These are phyloP conservation scores for Tephrocybe sp. DNA, from an alignment of 768 basidiomycete genomes.

Conservation along the genomic window DNA sequence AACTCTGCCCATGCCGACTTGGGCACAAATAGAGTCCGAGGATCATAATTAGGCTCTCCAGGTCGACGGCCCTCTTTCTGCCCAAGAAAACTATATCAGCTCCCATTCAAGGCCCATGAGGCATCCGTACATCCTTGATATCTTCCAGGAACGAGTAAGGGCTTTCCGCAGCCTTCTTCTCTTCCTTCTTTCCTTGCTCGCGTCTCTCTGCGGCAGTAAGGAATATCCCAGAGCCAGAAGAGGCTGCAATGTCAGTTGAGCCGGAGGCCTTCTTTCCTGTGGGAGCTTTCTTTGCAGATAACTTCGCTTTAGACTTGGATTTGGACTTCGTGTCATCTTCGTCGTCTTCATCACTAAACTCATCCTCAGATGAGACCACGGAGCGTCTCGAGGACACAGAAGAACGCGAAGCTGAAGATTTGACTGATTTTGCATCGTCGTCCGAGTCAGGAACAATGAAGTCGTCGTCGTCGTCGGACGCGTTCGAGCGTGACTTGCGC, in stretches of 20 bases:
- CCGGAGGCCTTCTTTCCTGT: constrained; percentile 23
- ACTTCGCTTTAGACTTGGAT: constrained; percentile 34
- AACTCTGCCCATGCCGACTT: constrained; percentile 73
- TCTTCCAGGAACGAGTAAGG: constrained; percentile 75
- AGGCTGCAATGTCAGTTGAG: constrained; percentile 15
- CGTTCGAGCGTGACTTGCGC: constrained; percentile 36
- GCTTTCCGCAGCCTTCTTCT: constrained; percentile 77
- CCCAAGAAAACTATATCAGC: constrained; percentile 1
- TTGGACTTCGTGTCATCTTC: constrained; percentile 32
- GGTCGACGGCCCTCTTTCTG: constrained; percentile 81
- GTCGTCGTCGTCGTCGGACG: constrained; percentile 57
- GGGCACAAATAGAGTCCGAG: constrained; percentile 82
- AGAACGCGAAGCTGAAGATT: constrained; percentile 50
- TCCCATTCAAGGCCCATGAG: not conserved
- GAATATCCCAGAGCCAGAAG: constrained; percentile 43
- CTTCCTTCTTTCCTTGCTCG: constrained; percentile 71
- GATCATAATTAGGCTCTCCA: constrained; percentile 86
- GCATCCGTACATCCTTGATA: constrained; percentile 61
- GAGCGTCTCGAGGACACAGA: constrained; percentile 46
- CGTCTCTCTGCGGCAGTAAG: constrained; percentile 83
- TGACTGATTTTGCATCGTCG: constrained; percentile 46
- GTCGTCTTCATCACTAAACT: constrained; percentile 39
- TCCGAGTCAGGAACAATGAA: constrained; percentile 72
- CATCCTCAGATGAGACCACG: constrained; percentile 32
- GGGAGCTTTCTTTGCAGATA: constrained; percentile 23